A percentile compares a stretch with the other conserved stretches of the same genome.
These are phyloP conservation scores for Russula brevipes DNA, from an alignment of 768 basidiomycete species.

Conservation along the genomic window DNA sequence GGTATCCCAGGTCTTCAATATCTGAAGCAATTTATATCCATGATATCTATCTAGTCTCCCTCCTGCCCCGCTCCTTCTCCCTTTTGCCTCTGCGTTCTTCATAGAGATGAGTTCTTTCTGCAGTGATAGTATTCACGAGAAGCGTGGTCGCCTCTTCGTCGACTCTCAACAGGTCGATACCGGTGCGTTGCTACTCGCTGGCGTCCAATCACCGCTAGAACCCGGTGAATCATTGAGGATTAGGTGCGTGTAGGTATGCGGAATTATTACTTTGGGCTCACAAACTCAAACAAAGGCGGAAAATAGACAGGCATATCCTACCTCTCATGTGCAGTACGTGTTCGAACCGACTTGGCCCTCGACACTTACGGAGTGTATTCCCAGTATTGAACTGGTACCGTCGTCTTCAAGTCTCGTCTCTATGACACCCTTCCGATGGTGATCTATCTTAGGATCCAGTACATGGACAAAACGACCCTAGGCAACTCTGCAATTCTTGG, in stretches of 20 bases:
- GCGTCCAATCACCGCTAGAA: slow-evolving; percentile 41
- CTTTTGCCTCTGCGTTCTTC: not conserved
- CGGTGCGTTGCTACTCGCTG: slow-evolving; percentile 52
- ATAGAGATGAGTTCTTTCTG: slow-evolving; percentile 15
- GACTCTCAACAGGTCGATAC: slow-evolving; percentile 53
- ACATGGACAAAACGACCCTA: slow-evolving; percentile 72
- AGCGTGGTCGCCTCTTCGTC: slow-evolving; percentile 31
- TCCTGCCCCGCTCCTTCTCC: not conserved
- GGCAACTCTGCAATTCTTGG: slow-evolving; percentile 66
- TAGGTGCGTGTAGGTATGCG: slow-evolving; percentile 31
- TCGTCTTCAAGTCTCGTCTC: not conserved
- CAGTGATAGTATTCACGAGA: slow-evolving; percentile 16
- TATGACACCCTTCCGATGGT: slow-evolving; percentile 15
- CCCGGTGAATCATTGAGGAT: slow-evolving; percentile 48
- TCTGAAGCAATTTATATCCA: too few species aligned
- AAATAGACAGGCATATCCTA: slow-evolving; percentile 63
- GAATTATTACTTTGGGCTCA: not conserved
- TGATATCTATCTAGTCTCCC: not conserved
- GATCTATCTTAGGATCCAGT: slow-evolving; percentile 55
- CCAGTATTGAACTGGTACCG: slow-evolving; percentile 53
- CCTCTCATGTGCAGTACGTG: slow-evolving; percentile 68
- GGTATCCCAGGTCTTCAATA: not conserved
- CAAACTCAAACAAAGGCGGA: slow-evolving; percentile 35
- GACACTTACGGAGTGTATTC: slow-evolving; percentile 1
- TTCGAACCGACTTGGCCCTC: not conserved